Base-by-base conservation (phyloP, 2,329 filamentous ascomycete genomes). In the Juglanconis oblonga region DNA sequence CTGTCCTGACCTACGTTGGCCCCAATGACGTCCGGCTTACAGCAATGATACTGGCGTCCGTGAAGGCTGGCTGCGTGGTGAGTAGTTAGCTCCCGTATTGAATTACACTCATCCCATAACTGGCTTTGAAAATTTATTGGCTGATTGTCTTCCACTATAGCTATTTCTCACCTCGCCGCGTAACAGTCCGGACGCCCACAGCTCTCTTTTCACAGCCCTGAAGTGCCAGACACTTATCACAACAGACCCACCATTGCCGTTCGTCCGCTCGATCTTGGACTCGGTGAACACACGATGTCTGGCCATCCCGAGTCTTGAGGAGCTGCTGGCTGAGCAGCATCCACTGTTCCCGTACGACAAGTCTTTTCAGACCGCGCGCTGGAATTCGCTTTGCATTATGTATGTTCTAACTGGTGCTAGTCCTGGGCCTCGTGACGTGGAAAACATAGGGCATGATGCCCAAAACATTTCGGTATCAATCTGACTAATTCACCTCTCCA, bases 21-120 rank as follows among this genome's bases (percentile, higher is more conserved):
- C 72, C 73, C 3, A 75, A 71, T 55, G 77, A 79, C 64, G 52
- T 74, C 7, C 67, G 77, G 31, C 76, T 77, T 48, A 64, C 69
- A 1, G 67, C 72, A 2, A 48, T 79, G 35, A 62, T 73, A 6
- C 58, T 76, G 13, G 75, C 70, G 2, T 73, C 74, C 33, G 64
- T 76, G 49, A 76, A 76, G 58, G 67, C 70, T 4, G 71, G 73
- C 36, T 74, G 75, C 55, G 63, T 62, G 64, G 69, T 61, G 3
- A 17, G 59, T 24, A 24, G 17, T 24, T 24, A 24, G 17, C 17
- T 24, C 17, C 17, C 17, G 17, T 24, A 24, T 24, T 7, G 17
- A 24, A 24, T 24, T 24, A 24, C 17, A 24, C 17, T 24, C 17
- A 24, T 24, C 17, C 17, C 17, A 24, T 24, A 24, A 24, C 17